These are phyloP conservation scores for Cucurbita pepo DNA, from an alignment of 306 rosid species.

Conservation along the genomic window DNA sequence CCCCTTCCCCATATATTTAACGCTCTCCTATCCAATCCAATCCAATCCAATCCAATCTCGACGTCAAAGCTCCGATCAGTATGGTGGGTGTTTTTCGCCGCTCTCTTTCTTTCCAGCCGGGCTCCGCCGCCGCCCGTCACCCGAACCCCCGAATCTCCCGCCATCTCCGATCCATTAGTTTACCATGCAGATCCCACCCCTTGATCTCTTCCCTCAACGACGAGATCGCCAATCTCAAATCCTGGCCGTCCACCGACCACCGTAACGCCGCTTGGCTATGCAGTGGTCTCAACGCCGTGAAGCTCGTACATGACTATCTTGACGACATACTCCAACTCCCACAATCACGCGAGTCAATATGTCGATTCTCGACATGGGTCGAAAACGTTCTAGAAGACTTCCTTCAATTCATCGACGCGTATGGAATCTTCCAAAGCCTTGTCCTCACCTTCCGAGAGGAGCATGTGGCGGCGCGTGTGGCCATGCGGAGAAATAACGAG, in stretches of 20 bases:
- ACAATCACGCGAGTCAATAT: constrained; percentile 48
- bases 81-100: constrained; percentile 84
- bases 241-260: constrained; percentile 21
- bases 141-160: constrained; percentile 31
- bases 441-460: constrained; percentile 32
- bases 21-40: not conserved
- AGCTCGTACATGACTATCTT: constrained; percentile 37
- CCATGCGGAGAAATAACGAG: constrained; percentile 38
- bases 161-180: constrained; percentile 72
- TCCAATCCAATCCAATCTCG: not conserved
- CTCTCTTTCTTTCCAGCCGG: constrained; percentile 49
- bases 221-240: constrained; percentile 26
- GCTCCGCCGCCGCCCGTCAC: constrained; percentile 19
- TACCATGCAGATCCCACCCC: constrained; percentile 81
- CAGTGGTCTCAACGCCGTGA: constrained; percentile 36
- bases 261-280: constrained; percentile 30
- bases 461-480: constrained; percentile 51
- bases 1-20: no score
- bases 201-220: constrained; percentile 48
- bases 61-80: not conserved
- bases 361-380: constrained; percentile 27
- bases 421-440: constrained; percentile 58
- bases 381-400: constrained; percentile 62
- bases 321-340: constrained; percentile 65
- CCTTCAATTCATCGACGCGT: constrained; percentile 52